These are phyloP conservation scores for Epichloe aotearoae DNA, from an alignment of 2,329 filamentous ascomycete genomes.

Conservation along the genomic window DNA sequence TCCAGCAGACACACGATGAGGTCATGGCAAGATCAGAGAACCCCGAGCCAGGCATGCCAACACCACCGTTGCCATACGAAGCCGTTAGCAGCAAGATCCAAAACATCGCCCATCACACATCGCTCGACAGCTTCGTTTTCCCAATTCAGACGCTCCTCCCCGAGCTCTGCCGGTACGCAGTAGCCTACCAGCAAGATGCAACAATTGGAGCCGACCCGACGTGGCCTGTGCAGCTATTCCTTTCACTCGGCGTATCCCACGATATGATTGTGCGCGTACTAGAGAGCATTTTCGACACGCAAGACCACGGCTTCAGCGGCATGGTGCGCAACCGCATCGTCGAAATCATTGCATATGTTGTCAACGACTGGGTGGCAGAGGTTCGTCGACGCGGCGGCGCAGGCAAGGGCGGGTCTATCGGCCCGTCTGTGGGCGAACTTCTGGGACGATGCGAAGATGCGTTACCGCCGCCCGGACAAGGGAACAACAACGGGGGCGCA, in stretches of 20 bases:
- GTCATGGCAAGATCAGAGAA: constrained; percentile 30
- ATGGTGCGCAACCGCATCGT: constrained; percentile 35
- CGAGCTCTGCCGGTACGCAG: constrained; percentile 48
- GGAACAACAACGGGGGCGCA: constrained; percentile 30
- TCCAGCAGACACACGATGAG: constrained; percentile 56
- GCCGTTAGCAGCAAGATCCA: constrained; percentile 50
- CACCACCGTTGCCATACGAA: constrained; percentile 52
- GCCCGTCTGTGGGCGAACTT: constrained; percentile 34
- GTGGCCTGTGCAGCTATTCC: constrained; percentile 45
- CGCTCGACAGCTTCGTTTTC: constrained; percentile 53
- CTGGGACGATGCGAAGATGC: constrained; percentile 36
- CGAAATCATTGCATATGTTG: constrained; percentile 38
- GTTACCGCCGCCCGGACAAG: constrained; percentile 25
- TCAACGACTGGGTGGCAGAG: constrained; percentile 36
- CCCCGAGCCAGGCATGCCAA: constrained; percentile 25
- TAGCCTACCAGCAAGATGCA: constrained; percentile 44
- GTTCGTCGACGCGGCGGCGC: constrained; percentile 32
- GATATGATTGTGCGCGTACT: constrained; percentile 42
- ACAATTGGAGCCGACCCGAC: constrained; percentile 42
- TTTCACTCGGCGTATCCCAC: constrained; percentile 42
- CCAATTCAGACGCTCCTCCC: constrained; percentile 47
- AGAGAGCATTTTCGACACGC: constrained; percentile 43
- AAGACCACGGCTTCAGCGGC: constrained; percentile 45
- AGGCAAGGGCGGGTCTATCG: constrained; percentile 25
- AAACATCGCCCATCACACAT: constrained; percentile 51